These are phyloP conservation scores for Dalbergia cultrata DNA, from an alignment of 306 rosid genomes.

Conservation along the genomic window DNA sequence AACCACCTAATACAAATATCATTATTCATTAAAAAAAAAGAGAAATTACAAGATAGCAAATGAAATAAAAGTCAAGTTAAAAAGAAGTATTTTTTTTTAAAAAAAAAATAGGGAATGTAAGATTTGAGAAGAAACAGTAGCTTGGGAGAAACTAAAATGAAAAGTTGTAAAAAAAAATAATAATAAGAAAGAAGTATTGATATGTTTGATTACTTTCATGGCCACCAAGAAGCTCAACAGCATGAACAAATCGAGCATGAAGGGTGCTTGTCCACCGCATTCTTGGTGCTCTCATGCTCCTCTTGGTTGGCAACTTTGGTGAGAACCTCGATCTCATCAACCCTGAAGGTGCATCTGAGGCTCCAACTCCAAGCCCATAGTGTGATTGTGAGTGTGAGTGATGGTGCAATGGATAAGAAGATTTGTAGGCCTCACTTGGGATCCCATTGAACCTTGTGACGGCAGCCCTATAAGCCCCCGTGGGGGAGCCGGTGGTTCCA, in stretches of 20 bases:
- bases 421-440: slow-evolving; percentile 54
- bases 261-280: slow-evolving; percentile 96
- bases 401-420: slow-evolving; percentile 66
- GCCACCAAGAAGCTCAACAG: slow-evolving; percentile 97
- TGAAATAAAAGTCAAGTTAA: not conserved
- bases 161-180: too few relatives aligned
- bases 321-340: slow-evolving; percentile 82
- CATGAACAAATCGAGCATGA: slow-evolving; percentile 89
- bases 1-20: not conserved
- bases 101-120: not conserved
- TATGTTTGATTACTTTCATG: slow-evolving; percentile 72
- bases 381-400: slow-evolving; percentile 44
- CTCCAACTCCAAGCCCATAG: slow-evolving; percentile 53
- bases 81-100: too few relatives aligned
- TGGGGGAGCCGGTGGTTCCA: slow-evolving; percentile 24
- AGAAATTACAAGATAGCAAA: too few relatives aligned
- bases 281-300: slow-evolving; percentile 95
- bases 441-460: slow-evolving; percentile 58
- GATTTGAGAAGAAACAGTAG: not conserved
- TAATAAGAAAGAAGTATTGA: not conserved
- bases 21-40: not conserved
- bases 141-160: too few relatives aligned
- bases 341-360: slow-evolving; percentile 59
- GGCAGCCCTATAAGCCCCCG: slow-evolving; percentile 48
- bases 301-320: slow-evolving; percentile 75